Percentiles rank a stretch among this genome's conserved stretches.
Evolutionary conservation across 768 basidiomycete genomes (phyloP).

Genomic region (Rhodotorula diobovata): DNA sequence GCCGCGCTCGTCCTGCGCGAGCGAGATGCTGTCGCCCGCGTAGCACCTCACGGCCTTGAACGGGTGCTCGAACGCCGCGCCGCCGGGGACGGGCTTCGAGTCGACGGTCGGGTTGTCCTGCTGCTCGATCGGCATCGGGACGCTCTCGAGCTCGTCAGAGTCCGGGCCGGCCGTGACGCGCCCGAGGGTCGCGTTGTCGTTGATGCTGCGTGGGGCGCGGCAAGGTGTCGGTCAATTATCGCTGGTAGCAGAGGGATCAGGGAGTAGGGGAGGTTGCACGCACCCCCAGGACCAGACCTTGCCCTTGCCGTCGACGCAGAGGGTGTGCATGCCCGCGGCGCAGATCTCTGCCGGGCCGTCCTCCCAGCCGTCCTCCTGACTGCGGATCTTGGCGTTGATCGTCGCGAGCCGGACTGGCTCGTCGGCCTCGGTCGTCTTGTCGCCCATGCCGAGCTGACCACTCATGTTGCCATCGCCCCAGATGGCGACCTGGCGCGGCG

Average conservation of each 20-base stretch:
- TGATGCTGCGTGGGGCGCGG: slow-evolving; percentile 45
- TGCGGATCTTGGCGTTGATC: slow-evolving; percentile 69
- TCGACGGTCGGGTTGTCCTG: slow-evolving; percentile 20
- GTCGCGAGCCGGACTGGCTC: slow-evolving; percentile 71
- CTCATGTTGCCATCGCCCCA: slow-evolving; percentile 84
- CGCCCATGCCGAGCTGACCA: slow-evolving; percentile 90
- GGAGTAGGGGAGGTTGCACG: neutral
- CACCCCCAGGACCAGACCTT: slow-evolving; percentile 55
- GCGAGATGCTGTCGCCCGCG: slow-evolving; percentile 82
- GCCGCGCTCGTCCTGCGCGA: slow-evolving; percentile 73
- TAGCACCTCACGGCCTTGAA: slow-evolving; percentile 79
- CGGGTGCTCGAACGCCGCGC: slow-evolving; percentile 54
- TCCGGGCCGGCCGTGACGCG: slow-evolving; percentile 46
- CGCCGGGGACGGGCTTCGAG: neutral
- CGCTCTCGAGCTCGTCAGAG: slow-evolving; percentile 49
- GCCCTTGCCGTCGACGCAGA: slow-evolving; percentile 84
- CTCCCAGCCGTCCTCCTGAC: slow-evolving; percentile 61
- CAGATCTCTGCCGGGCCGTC: slow-evolving; percentile 72
- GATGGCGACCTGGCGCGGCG: slow-evolving; percentile 57
- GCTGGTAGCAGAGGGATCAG: neutral
- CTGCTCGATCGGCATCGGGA: slow-evolving; percentile 45
- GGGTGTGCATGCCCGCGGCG: slow-evolving; percentile 81
- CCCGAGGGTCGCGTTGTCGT: slow-evolving; percentile 50
- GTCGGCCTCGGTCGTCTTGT: slow-evolving; percentile 52
- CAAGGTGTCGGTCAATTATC: neutral